Conservation (phyloP, 2,329 filamentous ascomycete genomes). For the Botrytis fragariae region DNA sequence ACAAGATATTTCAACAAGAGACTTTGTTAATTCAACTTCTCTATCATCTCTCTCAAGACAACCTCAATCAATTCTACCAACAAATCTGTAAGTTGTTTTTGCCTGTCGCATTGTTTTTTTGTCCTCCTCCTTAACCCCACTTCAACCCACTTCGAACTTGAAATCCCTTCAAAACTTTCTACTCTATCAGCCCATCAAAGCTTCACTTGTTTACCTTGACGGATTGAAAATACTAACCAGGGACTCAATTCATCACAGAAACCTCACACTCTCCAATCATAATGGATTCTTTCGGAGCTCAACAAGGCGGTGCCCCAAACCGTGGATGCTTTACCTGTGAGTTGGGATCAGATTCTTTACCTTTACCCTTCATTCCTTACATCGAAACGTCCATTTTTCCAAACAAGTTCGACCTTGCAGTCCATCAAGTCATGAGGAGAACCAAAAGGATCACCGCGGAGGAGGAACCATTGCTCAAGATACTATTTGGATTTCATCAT, state of each 20-base stretch:
- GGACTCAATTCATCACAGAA: slow-evolving; percentile 20
- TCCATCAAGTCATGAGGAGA: background rate
- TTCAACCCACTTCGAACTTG: background rate
- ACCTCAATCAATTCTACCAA: background rate
- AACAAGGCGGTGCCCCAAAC: slow-evolving; percentile 33
- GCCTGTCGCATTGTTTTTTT: background rate
- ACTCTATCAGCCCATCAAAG: background rate
- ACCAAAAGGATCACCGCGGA: background rate
- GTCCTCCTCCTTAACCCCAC: slow-evolving; percentile 15
- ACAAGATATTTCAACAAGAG: background rate
- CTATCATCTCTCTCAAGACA: background rate
- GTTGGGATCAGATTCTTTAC: slow-evolving; percentile 34
- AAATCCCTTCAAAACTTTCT: slow-evolving; percentile 13
- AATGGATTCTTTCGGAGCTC: slow-evolving; percentile 35
- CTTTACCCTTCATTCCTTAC: slow-evolving; percentile 25
- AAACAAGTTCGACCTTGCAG: background rate
- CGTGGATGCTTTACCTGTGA: slow-evolving; percentile 53
- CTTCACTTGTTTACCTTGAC: background rate
- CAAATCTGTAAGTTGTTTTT: slow-evolving; percentile 6
- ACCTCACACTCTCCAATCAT: slow-evolving; percentile 25
- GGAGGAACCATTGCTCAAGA: background rate
- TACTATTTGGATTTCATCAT: background rate
- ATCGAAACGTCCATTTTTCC: background rate
- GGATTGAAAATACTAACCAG: slow-evolving; percentile 14
- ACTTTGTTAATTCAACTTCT: background rate